Conservation (phyloP, 225 moss, liverwort and hornwort species). For the Rhytidiadelphus loreus region DNA sequence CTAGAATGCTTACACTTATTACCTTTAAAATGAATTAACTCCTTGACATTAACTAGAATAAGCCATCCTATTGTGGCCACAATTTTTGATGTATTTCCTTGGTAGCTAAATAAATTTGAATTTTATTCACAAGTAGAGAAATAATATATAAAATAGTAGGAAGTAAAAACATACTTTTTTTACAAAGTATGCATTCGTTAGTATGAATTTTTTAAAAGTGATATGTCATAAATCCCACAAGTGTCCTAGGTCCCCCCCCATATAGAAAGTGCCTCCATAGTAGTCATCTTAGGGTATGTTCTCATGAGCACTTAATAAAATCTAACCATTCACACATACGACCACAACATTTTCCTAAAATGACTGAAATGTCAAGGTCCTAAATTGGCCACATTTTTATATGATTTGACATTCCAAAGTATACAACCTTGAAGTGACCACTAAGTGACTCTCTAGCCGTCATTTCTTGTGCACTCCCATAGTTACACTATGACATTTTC, state of each 20-base stretch:
- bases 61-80: background rate
- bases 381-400: background rate
- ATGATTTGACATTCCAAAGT: background rate
- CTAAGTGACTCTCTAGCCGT: too few relatives aligned
- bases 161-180: background rate
- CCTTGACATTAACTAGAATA: background rate
- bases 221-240: background rate
- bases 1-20: background rate
- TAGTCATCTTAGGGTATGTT: background rate
- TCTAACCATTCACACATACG: background rate
- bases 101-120: background rate
- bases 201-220: background rate
- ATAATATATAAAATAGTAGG: background rate
- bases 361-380: background rate
- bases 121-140: background rate
- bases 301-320: background rate
- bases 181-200: background rate
- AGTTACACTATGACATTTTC: background rate
- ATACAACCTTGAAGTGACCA: background rate
- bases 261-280: background rate
- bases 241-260: background rate
- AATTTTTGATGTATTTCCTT: background rate
- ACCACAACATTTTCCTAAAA: background rate
- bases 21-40: background rate
- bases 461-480: background rate